Base-by-base conservation (phyloP, 2,329 filamentous ascomycete species). In the Colletotrichum magnum region DNA sequence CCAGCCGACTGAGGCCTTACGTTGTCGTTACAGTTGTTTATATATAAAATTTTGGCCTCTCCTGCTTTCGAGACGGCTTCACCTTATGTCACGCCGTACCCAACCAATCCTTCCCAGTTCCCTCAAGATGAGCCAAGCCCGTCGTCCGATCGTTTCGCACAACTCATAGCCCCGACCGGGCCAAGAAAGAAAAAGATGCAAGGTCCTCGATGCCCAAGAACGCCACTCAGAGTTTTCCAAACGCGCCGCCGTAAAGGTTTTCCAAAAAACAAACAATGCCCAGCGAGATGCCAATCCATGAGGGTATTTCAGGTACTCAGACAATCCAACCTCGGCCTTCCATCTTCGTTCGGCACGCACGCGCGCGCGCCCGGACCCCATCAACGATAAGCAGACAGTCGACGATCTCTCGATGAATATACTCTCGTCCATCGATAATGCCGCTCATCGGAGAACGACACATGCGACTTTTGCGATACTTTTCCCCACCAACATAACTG, bases 221-320 rank as follows among this genome's bases (percentile, higher is more conserved):
- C 57, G 51, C 63, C 67, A 41, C 10, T 51, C 16, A 56, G 32
- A 32, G 32, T 48, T 36, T 57, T 56, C 53, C 52, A 24, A 68
- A 53, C 26, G 32, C 64, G 64, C 68, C 64, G 59, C 64, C 58
- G 21, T 50, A 54, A 12, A 68, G 59, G 41, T 58, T 58, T n/a
- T 48, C 58, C 41, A 41, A 47, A 67, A 5, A 62, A 57, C 39
- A 32, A 18, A 10, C 32, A 36, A 61, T 65, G 64, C 57, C 68
- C 58, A 59, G 15, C 68, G 58, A 68, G 43, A 64, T 70, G 57
- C 66, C 61, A 69, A 58, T 54, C 36, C 69, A 62, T 66, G 62
- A 71, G 69, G 69, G 69, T 71, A 71, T 71, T 66, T 69, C 67
- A 66, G 43, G 47, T 70, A 63, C 32, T 63, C 58, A 51, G 47